Percentiles rank a stretch among this genome's conserved stretches.
These are phyloP conservation scores for Artemisia argyi DNA, from an alignment of 129 eudicot species.

Conservation along the genomic window DNA sequence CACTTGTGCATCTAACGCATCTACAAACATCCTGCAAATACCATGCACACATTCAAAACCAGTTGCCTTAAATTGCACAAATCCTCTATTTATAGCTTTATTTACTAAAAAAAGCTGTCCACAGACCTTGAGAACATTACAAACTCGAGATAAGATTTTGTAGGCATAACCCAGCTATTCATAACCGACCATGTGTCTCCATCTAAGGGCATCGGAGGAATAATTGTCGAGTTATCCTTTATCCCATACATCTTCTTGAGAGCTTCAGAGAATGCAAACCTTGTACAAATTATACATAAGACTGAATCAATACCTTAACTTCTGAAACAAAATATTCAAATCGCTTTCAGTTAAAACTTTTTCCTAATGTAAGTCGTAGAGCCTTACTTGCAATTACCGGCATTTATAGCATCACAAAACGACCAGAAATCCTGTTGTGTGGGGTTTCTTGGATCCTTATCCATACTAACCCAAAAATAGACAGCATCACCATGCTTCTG, in stretches of 20 bases:
- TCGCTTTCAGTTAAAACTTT: neutral
- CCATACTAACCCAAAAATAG: slow-evolving; percentile 92
- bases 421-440: slow-evolving; percentile 83
- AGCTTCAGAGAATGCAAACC: slow-evolving; percentile 84
- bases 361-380: neutral
- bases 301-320: slow-evolving; percentile 13
- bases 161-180: slow-evolving; percentile 94
- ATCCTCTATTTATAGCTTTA: too few relatives aligned
- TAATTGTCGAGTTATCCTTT: slow-evolving; percentile 44
- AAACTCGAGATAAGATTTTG: slow-evolving; percentile 85
- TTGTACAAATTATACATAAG: slow-evolving; percentile 24
- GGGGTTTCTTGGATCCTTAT: slow-evolving; percentile 75
- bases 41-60: neutral
- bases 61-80: neutral
- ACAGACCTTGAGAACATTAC: slow-evolving; percentile 86
- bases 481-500: slow-evolving; percentile 80
- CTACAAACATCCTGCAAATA: slow-evolving; percentile 83
- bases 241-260: slow-evolving; percentile 77
- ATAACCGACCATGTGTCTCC: slow-evolving; percentile 93
- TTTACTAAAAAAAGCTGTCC: neutral
- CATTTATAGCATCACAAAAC: slow-evolving; percentile 93
- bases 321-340: slow-evolving; percentile 4
- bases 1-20: slow-evolving; percentile 67
- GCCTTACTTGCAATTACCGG: slow-evolving; percentile 98
- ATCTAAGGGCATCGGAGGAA: slow-evolving; percentile 80